These are phyloP conservation scores for Fusarium xylarioides DNA, from an alignment of 2,329 filamentous ascomycete species.

Conservation along the genomic window DNA sequence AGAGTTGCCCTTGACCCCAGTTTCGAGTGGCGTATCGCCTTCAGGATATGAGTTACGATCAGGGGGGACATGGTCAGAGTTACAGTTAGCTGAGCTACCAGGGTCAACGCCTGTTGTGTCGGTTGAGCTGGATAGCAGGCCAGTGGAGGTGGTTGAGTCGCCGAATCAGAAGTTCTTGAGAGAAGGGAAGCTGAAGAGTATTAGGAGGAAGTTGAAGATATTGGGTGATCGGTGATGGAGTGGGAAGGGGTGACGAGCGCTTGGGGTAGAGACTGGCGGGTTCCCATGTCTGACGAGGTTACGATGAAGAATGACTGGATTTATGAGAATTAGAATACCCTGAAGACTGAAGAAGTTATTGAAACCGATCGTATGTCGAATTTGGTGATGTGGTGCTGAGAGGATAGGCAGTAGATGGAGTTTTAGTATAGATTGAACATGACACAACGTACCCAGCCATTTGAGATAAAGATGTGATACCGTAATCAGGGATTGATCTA, in stretches of 20 bases:
- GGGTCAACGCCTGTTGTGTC: not conserved
- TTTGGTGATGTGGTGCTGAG: not conserved
- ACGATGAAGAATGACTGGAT: not conserved
- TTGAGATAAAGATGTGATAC: not conserved
- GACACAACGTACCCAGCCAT: not conserved
- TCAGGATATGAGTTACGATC: not conserved
- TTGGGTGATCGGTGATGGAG: not conserved
- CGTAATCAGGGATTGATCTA: too few species aligned
- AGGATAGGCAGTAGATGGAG: not conserved
- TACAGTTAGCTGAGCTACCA: conserved; percentile 1
- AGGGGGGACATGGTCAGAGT: not conserved
- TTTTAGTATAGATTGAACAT: not conserved
- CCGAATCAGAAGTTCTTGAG: not conserved
- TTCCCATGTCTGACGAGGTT: rapidly evolving
- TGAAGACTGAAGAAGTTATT: not conserved
- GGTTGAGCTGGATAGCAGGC: not conserved
- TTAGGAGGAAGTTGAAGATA: not conserved
- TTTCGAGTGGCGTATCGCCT: not conserved
- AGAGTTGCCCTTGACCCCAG: not conserved
- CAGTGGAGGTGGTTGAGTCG: not conserved
- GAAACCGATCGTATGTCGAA: too few species aligned
- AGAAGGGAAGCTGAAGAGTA: not conserved
- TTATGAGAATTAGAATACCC: not conserved
- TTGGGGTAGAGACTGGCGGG: not conserved
- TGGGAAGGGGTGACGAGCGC: not conserved